phyloP scores from a whole-genome alignment of 257 asterid genomes.

The Coffea canephora region DNA sequence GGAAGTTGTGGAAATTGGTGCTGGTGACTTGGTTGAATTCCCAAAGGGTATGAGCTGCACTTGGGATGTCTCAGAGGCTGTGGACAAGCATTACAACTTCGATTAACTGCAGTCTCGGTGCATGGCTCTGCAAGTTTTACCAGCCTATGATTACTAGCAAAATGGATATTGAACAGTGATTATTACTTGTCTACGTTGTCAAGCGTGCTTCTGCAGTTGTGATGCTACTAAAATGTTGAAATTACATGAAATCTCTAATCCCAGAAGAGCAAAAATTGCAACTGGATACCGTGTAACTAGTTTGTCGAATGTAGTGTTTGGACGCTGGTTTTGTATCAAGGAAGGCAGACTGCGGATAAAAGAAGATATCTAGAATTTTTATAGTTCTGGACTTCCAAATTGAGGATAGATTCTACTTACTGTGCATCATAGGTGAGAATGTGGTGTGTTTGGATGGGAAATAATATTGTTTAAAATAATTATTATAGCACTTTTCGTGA shows the following conservation, averaged over 20 bases:
- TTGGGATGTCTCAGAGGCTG: constrained; percentile 51
- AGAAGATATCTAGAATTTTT: background rate
- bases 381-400: background rate
- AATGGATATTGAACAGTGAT: background rate
- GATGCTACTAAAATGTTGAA: background rate
- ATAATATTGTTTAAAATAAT: no score
- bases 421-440: no score
- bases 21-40: constrained; percentile 46
- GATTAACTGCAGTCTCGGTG: constrained; percentile 13
- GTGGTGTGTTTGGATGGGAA: no score
- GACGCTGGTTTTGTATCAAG: background rate
- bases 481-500: no score
- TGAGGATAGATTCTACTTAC: no score
- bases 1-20: constrained; percentile 40
- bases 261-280: background rate
- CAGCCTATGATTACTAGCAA: background rate
- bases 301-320: background rate
- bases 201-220: background rate
- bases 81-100: constrained; percentile 44
- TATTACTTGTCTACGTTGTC: background rate
- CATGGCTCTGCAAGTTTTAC: background rate
- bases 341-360: background rate
- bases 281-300: background rate
- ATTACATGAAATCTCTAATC: background rate
- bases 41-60: constrained; percentile 51